Conservation (phyloP, 2,329 filamentous ascomycete genomes). For the Stachybotrys chartarum region DNA sequence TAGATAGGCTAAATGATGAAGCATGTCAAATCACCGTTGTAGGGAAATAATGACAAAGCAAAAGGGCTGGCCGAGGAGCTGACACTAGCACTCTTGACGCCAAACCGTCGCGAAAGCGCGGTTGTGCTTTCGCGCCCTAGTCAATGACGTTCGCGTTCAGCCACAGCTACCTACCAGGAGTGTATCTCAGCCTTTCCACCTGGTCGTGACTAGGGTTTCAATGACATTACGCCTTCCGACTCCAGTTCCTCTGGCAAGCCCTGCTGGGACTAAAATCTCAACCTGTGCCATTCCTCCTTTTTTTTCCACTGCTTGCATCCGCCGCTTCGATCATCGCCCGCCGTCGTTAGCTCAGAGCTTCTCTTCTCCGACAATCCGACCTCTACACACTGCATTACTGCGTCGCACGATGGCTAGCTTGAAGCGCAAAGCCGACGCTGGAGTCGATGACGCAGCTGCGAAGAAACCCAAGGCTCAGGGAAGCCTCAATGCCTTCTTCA, state of each 20-base stretch:
- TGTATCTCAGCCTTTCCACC: neutral
- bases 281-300: neutral
- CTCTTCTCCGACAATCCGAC: neutral
- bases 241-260: neutral
- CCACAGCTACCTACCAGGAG: neutral
- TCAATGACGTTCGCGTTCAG: neutral
- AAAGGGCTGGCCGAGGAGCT: neutral
- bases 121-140: neutral
- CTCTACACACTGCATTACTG: too few relatives aligned
- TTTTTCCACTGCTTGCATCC: neutral
- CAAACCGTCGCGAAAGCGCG: neutral
- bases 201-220: neutral
- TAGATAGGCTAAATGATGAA: too few relatives aligned
- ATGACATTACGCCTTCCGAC: neutral
- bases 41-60: too few relatives aligned
- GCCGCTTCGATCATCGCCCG: neutral
- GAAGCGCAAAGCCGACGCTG: conserved; percentile 59
- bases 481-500: conserved; percentile 87
- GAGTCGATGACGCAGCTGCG: conserved; percentile 36
- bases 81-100: neutral
- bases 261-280: neutral
- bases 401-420: conserved; percentile 41
- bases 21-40: too few relatives aligned
- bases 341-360: neutral
- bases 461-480: conserved; percentile 71